Evolutionary conservation across 257 asterid species (phyloP).

Genomic region (Solanum corneliomulleri): DNA sequence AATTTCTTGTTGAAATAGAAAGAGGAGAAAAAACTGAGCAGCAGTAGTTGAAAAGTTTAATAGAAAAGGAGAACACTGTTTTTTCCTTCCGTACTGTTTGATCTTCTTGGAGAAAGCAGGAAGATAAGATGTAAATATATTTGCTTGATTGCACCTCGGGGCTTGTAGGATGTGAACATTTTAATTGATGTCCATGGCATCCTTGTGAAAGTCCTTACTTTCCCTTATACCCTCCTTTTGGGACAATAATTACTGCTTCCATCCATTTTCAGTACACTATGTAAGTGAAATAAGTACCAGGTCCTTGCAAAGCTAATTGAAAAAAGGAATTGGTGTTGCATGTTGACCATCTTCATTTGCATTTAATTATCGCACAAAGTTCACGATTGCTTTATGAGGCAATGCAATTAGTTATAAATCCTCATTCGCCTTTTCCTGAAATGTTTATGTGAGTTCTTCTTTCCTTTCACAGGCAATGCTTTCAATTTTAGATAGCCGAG

Average conservation of each 20-base stretch:
- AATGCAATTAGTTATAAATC: neutral
- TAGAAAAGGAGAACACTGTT: neutral
- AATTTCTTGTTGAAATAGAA: neutral
- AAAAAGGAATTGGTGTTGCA: neutral
- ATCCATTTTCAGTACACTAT: neutral
- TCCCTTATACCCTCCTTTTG: neutral
- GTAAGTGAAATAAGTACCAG: neutral
- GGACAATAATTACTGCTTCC: neutral
- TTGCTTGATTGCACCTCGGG: neutral
- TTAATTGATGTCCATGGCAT: neutral
- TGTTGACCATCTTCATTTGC: neutral
- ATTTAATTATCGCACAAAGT: neutral
- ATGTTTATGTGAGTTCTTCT: neutral
- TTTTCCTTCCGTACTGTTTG: neutral
- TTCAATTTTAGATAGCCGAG: constrained; percentile 70
- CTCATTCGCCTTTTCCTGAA: neutral
- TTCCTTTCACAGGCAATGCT: constrained; percentile 53
- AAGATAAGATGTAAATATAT: neutral
- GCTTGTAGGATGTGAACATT: neutral
- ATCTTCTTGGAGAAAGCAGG: neutral
- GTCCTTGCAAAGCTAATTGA: neutral
- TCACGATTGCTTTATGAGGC: neutral
- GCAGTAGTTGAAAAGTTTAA: neutral
- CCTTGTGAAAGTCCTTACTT: neutral
- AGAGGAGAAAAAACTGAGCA: neutral